Conservation (phyloP, 2,329 filamentous ascomycete genomes). For the Calonectria pauciramosa region DNA sequence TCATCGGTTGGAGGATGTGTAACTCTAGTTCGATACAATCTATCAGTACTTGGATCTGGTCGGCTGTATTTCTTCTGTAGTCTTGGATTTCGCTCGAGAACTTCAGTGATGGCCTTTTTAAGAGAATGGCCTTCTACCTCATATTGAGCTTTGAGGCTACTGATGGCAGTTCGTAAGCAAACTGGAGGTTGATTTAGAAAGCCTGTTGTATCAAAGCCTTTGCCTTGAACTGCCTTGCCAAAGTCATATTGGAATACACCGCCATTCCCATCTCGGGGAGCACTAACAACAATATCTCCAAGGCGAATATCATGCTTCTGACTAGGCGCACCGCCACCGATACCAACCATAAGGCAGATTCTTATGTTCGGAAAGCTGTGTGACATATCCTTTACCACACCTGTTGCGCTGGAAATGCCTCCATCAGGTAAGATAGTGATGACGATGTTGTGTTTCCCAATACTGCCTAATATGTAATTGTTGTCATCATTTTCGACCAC, state of each 20-base stretch:
- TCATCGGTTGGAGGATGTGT: neutral
- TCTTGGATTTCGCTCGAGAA: neutral
- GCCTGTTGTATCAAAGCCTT: neutral
- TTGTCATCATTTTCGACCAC: slow-evolving; percentile 35
- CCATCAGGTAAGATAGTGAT: slow-evolving; percentile 40
- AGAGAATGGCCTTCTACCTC: neutral
- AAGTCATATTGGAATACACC: slow-evolving; percentile 45
- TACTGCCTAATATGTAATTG: slow-evolving; percentile 37
- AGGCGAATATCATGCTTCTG: slow-evolving; percentile 38
- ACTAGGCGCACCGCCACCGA: slow-evolving; percentile 36
- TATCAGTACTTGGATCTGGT: neutral
- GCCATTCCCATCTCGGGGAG: neutral
- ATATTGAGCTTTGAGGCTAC: neutral
- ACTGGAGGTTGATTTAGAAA: neutral
- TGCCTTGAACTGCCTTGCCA: slow-evolving; percentile 29
- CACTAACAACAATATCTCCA: slow-evolving; percentile 44
- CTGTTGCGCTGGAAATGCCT: slow-evolving; percentile 37
- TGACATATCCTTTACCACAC: slow-evolving; percentile 33
- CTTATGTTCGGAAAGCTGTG: slow-evolving; percentile 56
- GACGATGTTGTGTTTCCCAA: slow-evolving; percentile 41
- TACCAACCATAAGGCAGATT: slow-evolving; percentile 38
- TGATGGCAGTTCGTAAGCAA: neutral
- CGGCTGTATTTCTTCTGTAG: neutral
- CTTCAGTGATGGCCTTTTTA: neutral
- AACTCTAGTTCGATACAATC: neutral